A percentile compares a stretch with the other conserved stretches of the same genome.
These are phyloP conservation scores for Cucumis melo DNA, from an alignment of 306 rosid genomes.

Conservation along the genomic window DNA sequence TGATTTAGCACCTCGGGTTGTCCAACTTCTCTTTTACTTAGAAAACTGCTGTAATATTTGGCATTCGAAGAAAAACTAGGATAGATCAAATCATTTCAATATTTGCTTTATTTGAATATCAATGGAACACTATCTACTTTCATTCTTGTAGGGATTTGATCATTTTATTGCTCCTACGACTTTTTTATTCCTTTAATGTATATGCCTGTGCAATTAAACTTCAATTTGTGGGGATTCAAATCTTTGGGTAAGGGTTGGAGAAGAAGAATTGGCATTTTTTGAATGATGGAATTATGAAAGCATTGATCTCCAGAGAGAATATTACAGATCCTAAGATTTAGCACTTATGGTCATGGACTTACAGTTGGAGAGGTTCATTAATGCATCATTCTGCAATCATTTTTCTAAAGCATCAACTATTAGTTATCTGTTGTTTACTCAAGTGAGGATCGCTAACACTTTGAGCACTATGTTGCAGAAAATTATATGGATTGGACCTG, in stretches of 20 bases:
- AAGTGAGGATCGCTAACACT: not conserved
- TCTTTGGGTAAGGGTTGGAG: not conserved
- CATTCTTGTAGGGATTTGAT: not conserved
- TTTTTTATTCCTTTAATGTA: not conserved
- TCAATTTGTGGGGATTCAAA: not conserved
- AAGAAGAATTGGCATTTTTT: not conserved
- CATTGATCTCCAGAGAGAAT: not conserved
- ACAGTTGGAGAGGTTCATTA: not conserved
- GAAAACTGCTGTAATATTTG: not conserved
- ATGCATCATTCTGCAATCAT: not conserved
- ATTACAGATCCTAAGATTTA: not conserved
- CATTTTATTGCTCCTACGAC: not conserved
- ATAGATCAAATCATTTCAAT: not conserved
- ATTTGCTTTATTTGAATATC: not conserved
- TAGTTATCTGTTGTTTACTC: not conserved
- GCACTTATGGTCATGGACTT: not conserved
- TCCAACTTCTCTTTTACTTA: not conserved
- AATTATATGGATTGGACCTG: constrained; percentile 72
- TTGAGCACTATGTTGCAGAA: constrained; percentile 32
- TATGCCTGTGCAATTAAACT: not conserved
- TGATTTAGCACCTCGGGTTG: not conserved
- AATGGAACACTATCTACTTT: not conserved
- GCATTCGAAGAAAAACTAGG: not conserved
- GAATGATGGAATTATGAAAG: not conserved
- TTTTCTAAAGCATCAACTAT: not conserved